Evolutionary conservation across 345 rosid genomes (phyloP).

Genomic region (Citrus australasica): DNA sequence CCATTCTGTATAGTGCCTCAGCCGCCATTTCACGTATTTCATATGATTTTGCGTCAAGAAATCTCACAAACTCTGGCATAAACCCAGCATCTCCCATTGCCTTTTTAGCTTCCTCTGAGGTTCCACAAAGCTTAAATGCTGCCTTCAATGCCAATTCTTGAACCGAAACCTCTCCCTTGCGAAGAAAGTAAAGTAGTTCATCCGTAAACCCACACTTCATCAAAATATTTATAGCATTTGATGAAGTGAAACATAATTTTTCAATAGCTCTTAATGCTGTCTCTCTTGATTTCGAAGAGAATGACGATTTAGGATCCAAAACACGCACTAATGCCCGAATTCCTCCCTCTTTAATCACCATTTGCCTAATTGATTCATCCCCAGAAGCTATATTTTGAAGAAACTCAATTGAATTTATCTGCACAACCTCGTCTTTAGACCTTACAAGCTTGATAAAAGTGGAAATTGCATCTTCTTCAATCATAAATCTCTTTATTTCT

Average conservation of each 20-base stretch:
- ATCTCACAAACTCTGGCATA: conserved; percentile 69
- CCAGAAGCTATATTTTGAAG: conserved; percentile 55
- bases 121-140: conserved; percentile 50
- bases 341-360: conserved; percentile 64
- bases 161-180: conserved; percentile 61
- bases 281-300: conserved; percentile 64
- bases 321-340: conserved; percentile 47
- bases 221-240: conserved; percentile 35
- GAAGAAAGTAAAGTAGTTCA: conserved; percentile 48
- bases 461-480: conserved; percentile 67
- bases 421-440: conserved; percentile 68
- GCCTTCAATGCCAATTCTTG: conserved; percentile 79
- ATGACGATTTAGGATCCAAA: conserved; percentile 47
- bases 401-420: conserved; percentile 65
- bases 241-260: conserved; percentile 65
- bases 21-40: conserved; percentile 81
- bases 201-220: conserved; percentile 54
- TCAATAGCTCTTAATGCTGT: conserved; percentile 61
- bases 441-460: conserved; percentile 62
- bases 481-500: conserved; percentile 80
- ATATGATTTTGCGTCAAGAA: conserved; percentile 72
- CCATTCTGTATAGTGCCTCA: conserved; percentile 51
- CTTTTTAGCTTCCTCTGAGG: conserved; percentile 63
- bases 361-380: conserved; percentile 57
- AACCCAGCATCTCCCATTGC: conserved; percentile 80